Conservation (phyloP, 2,329 filamentous ascomycete genomes). For the Cladobotryum mycophilum region DNA sequence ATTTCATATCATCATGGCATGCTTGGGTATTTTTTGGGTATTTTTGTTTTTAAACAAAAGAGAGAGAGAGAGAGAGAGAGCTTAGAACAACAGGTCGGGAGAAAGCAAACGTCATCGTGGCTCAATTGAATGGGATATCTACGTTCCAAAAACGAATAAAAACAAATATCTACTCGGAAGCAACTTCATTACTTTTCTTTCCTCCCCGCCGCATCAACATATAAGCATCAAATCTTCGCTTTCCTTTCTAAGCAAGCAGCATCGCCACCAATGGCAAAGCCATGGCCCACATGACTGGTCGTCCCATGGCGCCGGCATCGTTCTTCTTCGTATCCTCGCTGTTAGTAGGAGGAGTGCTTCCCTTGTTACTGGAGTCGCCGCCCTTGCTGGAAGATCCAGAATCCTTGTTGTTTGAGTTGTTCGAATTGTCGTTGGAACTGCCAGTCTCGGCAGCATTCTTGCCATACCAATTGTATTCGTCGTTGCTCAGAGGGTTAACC, state of each 20-base stretch:
- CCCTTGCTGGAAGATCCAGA: constrained; percentile 12
- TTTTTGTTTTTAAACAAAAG: too few relatives aligned
- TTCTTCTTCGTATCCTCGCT: constrained; percentile 16
- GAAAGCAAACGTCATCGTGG: neutral
- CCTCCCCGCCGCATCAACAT: constrained; percentile 1
- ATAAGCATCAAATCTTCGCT: constrained; percentile 1
- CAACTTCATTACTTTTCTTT: constrained; percentile 8
- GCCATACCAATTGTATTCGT: constrained; percentile 41
- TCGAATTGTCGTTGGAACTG: constrained; percentile 15
- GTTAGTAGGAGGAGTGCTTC: constrained; percentile 1
- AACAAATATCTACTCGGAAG: constrained; percentile 13
- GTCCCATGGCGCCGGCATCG: constrained; percentile 23
- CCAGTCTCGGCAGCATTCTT: constrained; percentile 34
- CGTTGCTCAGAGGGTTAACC: constrained; percentile 39
- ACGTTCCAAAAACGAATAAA: neutral
- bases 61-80: too few relatives aligned
- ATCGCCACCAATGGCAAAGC: constrained; percentile 28
- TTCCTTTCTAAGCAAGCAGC: constrained; percentile 25
- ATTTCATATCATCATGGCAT: too few relatives aligned
- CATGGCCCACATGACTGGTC: constrained; percentile 28
- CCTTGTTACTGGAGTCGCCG: constrained; percentile 7
- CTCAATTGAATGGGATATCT: neutral
- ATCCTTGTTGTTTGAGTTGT: constrained; percentile 14
- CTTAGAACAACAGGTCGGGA: too few relatives aligned
- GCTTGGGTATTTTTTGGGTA: too few relatives aligned